These are phyloP conservation scores for Malassezia nana DNA, from an alignment of 1,284 basidiomycete genomes.

Conservation along the genomic window DNA sequence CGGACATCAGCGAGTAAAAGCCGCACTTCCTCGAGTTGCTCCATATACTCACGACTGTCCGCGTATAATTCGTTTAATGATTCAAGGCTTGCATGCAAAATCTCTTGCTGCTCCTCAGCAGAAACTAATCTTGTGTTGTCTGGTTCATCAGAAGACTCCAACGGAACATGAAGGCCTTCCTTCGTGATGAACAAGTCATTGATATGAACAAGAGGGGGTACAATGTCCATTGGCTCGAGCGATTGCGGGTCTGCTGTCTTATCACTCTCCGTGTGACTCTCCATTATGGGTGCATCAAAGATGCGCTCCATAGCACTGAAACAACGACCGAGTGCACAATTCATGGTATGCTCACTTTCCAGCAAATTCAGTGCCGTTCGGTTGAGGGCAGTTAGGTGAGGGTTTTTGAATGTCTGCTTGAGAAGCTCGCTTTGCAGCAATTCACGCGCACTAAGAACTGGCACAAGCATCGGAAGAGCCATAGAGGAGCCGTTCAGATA, in stretches of 20 bases:
- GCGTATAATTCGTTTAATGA: conserved; percentile 49
- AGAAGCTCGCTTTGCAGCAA: conserved; percentile 41
- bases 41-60: conserved; percentile 53
- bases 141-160: conserved; percentile 8
- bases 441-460: conserved; percentile 34
- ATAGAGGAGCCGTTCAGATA: conserved; percentile 14
- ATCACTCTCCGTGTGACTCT: background rate
- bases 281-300: background rate
- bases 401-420: conserved; percentile 44
- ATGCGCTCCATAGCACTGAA: conserved; percentile 39
- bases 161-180: conserved; percentile 30
- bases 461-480: conserved; percentile 41
- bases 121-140: conserved; percentile 7
- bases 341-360: conserved; percentile 42
- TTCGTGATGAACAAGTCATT: conserved; percentile 43
- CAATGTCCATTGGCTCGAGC: conserved; percentile 10
- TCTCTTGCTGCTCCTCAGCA: conserved; percentile 35
- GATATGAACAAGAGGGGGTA: conserved; percentile 37
- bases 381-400: conserved; percentile 41
- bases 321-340: conserved; percentile 37
- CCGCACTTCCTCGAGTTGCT: conserved; percentile 52
- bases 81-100: conserved; percentile 38
- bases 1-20: conserved; percentile 12
- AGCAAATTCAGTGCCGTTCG: conserved; percentile 45
- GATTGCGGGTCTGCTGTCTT: background rate